Percentiles rank a stretch among this genome's conserved stretches.
Conservation (phyloP, 768 basidiomycete species). For the Holtermanniella nyarrowii region DNA sequence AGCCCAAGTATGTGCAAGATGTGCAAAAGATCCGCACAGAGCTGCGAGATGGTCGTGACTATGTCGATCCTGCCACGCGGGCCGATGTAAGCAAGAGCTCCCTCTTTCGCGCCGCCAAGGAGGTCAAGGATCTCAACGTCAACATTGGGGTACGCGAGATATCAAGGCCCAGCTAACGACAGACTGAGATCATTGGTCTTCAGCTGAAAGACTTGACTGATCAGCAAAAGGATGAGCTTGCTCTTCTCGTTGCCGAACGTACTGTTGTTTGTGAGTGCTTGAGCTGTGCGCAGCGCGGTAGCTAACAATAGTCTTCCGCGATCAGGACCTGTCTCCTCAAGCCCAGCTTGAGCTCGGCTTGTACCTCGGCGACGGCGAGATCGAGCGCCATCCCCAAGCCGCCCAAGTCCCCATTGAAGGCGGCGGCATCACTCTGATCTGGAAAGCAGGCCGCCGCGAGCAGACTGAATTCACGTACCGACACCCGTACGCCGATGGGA, state of each 20-base stretch:
- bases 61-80: slow-evolving; percentile 54
- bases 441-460: slow-evolving; percentile 21
- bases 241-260: slow-evolving; percentile 20
- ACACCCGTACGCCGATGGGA: slow-evolving; percentile 17
- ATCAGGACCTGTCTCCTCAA: slow-evolving; percentile 39
- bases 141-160: slow-evolving; percentile 46
- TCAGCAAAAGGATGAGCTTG: slow-evolving; percentile 64
- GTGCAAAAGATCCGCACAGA: slow-evolving; percentile 21
- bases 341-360: slow-evolving; percentile 34
- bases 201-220: slow-evolving; percentile 60
- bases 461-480: slow-evolving; percentile 14
- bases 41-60: slow-evolving; percentile 11
- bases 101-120: slow-evolving; percentile 55
- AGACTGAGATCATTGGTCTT: slow-evolving; percentile 62
- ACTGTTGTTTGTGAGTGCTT: slow-evolving; percentile 24
- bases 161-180: not conserved
- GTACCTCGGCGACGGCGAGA: slow-evolving; percentile 26
- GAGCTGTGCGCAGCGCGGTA: not conserved
- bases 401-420: slow-evolving; percentile 37
- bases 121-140: slow-evolving; percentile 59
- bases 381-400: slow-evolving; percentile 39
- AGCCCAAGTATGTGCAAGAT: slow-evolving; percentile 30
- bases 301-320: slow-evolving; percentile 38
- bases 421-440: slow-evolving; percentile 34
- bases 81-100: slow-evolving; percentile 62